Percentiles rank a stretch among this genome's conserved stretches.
Conservation (phyloP, 768 basidiomycete species). For the Psilocybe tampanensis region DNA sequence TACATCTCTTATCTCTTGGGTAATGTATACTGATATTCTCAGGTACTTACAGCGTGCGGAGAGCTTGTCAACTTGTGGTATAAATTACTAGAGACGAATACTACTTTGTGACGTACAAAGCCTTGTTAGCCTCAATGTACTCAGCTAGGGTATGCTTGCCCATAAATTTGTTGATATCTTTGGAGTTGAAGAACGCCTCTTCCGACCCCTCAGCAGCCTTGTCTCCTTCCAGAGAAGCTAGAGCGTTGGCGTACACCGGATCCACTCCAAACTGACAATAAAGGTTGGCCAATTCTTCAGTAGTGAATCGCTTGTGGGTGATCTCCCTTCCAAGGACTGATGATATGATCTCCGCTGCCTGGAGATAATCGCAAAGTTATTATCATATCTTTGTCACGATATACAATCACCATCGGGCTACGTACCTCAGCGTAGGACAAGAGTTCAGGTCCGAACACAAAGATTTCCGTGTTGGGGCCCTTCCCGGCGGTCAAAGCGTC, state of each 20-base stretch:
- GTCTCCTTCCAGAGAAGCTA: slow-evolving; percentile 14
- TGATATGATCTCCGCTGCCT: slow-evolving; percentile 27
- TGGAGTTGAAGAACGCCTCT: slow-evolving; percentile 17
- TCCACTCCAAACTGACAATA: slow-evolving; percentile 3
- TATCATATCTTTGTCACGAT: background rate
- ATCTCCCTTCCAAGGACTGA: slow-evolving; percentile 28
- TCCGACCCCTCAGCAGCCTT: slow-evolving; percentile 21
- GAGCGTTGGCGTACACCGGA: slow-evolving; percentile 12
- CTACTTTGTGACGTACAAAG: too few relatives aligned
- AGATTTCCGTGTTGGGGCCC: slow-evolving; percentile 12
- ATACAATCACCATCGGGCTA: background rate
- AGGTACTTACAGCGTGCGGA: too few relatives aligned
- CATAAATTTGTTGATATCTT: slow-evolving; percentile 11
- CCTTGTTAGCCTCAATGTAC: slow-evolving; percentile 24
- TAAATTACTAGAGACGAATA: too few relatives aligned
- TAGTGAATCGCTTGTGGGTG: slow-evolving; percentile 22
- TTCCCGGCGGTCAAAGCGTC: slow-evolving; percentile 24
- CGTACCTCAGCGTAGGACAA: slow-evolving; percentile 16
- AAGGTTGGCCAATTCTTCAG: slow-evolving; percentile 13
- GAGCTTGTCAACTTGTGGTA: too few relatives aligned
- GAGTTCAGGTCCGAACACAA: slow-evolving; percentile 16
- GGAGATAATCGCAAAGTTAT: background rate
- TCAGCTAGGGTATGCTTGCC: slow-evolving; percentile 17
- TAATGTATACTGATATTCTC: too few relatives aligned
- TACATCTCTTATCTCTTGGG: too few relatives aligned